phyloP scores from a whole-genome alignment of 164 flowering plant genomes.

The Macadamia tetraphylla region DNA sequence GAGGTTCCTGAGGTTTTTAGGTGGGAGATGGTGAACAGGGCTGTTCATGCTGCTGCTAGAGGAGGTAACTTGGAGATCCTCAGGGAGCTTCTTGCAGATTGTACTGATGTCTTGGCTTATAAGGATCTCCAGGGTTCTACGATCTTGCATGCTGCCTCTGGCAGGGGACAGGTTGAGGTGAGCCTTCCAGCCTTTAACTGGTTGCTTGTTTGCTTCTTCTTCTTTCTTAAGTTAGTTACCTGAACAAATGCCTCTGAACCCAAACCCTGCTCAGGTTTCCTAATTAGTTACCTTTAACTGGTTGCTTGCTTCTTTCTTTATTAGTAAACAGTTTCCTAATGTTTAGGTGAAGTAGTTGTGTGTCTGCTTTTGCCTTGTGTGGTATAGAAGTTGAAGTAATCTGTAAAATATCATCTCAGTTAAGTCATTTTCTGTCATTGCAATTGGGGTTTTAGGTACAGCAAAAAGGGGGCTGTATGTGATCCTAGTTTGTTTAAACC shows the following conservation, averaged over 20 bases:
- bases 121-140: conserved; percentile 74
- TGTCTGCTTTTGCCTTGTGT: background rate
- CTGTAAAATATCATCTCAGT: background rate
- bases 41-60: conserved; percentile 82
- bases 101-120: conserved; percentile 46
- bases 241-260: too few relatives aligned
- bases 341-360: background rate
- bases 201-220: background rate
- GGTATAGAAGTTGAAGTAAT: background rate
- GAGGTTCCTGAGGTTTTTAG: conserved; percentile 31
- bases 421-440: background rate
- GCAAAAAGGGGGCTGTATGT: background rate
- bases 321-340: background rate
- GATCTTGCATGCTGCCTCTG: conserved; percentile 75
- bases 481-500: background rate
- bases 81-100: conserved; percentile 49
- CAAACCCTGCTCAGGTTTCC: background rate
- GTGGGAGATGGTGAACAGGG: conserved; percentile 73
- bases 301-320: too few relatives aligned
- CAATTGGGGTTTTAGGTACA: background rate
- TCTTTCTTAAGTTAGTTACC: background rate
- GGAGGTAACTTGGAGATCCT: conserved; percentile 78
- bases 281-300: too few relatives aligned
- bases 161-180: conserved; percentile 92
- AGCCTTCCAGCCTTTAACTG: conserved; percentile 7